These are phyloP conservation scores for Poterioochromonas sp. DNA, from an alignment of 352 stramenopile species.

Conservation along the genomic window DNA sequence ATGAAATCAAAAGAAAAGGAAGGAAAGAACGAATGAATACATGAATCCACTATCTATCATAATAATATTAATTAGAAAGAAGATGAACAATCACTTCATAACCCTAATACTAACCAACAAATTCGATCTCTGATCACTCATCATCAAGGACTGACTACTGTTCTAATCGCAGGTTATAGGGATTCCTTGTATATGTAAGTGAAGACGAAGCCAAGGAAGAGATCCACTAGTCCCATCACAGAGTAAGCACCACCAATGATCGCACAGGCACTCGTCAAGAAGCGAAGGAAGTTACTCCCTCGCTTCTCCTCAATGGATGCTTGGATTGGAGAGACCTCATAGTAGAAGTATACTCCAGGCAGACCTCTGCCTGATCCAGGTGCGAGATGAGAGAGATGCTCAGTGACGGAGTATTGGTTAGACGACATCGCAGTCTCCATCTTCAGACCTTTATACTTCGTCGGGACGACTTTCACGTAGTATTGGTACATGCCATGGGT, in stretches of 20 bases:
- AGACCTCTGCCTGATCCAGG: constrained; percentile 43
- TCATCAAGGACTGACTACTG: no score
- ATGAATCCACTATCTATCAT: no score
- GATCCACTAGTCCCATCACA: constrained; percentile 51
- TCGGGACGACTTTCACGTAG: constrained; percentile 82
- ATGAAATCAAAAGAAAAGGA: no score
- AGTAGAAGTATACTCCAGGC: constrained; percentile 89
- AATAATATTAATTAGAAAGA: no score
- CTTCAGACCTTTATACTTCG: constrained; percentile 74
- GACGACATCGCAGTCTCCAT: constrained; percentile 58
- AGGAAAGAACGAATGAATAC: no score
- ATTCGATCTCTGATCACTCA: no score
- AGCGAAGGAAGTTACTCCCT: constrained; percentile 68
- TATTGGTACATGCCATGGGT: constrained; percentile 54
- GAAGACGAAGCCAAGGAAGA: no score
- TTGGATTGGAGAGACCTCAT: constrained; percentile 90
- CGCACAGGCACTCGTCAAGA: constrained; percentile 79
- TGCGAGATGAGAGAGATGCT: constrained; percentile 79
- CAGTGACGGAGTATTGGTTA: constrained; percentile 91
- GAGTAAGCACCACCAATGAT: constrained; percentile 81
- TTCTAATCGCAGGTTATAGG: no score
- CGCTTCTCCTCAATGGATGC: constrained; percentile 79
- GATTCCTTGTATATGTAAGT: no score
- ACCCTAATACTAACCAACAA: no score
- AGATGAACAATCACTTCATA: no score